Evolutionary conservation across 108 stramenopile genomes (phyloP).

Genomic region (Epipyxis sp.): DNA sequence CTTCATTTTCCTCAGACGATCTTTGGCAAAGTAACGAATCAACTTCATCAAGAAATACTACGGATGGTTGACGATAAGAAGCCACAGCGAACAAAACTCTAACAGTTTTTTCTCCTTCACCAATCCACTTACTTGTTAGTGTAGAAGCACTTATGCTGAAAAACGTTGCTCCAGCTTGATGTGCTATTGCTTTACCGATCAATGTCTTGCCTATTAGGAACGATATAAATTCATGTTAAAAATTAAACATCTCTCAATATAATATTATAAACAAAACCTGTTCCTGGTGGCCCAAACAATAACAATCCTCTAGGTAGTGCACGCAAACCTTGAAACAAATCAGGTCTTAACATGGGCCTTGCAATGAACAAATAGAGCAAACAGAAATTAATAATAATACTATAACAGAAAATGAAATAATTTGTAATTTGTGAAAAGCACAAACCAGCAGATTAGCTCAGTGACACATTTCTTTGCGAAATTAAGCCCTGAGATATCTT

Average conservation of each 20-base stretch:
- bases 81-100: slow-evolving; percentile 94
- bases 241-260: too few species aligned
- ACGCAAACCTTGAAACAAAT: slow-evolving; percentile 51
- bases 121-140: slow-evolving; percentile 98
- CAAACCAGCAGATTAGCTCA: slow-evolving; percentile 38
- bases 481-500: slow-evolving; percentile 55
- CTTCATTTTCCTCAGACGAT: slow-evolving; percentile 84
- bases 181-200: slow-evolving; percentile 97
- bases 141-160: slow-evolving; percentile 96
- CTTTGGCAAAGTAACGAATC: slow-evolving; percentile 87
- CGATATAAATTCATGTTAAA: too few species aligned
- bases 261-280: too few species aligned
- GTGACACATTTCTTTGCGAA: slow-evolving; percentile 52
- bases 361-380: too few species aligned
- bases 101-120: slow-evolving; percentile 97
- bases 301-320: slow-evolving; percentile 55
- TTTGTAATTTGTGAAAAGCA: not conserved
- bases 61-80: slow-evolving; percentile 75
- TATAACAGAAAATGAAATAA: not conserved
- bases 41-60: slow-evolving; percentile 94
- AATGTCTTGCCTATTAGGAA: too few species aligned
- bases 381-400: slow-evolving; percentile 31
- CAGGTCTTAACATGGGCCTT: slow-evolving; percentile 52
- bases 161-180: slow-evolving; percentile 92
- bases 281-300: slow-evolving; percentile 71